Conservation (phyloP, 2,329 filamentous ascomycete species). For the Alternaria sp. region DNA sequence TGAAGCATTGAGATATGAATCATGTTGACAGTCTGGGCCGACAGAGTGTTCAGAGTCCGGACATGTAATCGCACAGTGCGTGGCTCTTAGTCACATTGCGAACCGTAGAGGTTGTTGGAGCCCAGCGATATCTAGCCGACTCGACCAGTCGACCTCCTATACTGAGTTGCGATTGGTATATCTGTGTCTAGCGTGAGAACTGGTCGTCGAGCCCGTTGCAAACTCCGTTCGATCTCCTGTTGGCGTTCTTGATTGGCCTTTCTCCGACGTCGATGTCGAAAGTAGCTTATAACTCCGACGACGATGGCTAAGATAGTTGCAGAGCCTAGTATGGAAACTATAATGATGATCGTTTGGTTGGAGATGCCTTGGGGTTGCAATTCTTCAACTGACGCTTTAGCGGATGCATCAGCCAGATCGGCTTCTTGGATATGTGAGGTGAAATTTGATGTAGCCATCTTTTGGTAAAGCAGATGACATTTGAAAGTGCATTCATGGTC, state of each 20-base stretch:
- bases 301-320: background rate
- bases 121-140: too few relatives aligned
- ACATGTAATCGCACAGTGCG: background rate
- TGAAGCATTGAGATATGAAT: background rate
- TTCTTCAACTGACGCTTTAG: background rate
- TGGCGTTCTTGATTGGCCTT: background rate
- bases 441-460: background rate
- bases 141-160: background rate
- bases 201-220: background rate
- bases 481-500: too few relatives aligned
- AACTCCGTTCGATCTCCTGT: constrained; percentile 9
- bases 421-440: background rate
- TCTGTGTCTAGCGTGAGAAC: constrained; percentile 1
- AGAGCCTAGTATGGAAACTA: background rate
- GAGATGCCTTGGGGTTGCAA: background rate
- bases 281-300: constrained; percentile 1
- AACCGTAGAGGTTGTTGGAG: too few relatives aligned
- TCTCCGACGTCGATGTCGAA: background rate
- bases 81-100: background rate
- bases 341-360: background rate
- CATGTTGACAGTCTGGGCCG: background rate
- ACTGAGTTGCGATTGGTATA: background rate
- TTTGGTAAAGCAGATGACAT: background rate
- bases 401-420: background rate
- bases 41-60: background rate